Base-by-base conservation (phyloP, 352 stramenopile species). In the Pythium pectinolyticum region DNA sequence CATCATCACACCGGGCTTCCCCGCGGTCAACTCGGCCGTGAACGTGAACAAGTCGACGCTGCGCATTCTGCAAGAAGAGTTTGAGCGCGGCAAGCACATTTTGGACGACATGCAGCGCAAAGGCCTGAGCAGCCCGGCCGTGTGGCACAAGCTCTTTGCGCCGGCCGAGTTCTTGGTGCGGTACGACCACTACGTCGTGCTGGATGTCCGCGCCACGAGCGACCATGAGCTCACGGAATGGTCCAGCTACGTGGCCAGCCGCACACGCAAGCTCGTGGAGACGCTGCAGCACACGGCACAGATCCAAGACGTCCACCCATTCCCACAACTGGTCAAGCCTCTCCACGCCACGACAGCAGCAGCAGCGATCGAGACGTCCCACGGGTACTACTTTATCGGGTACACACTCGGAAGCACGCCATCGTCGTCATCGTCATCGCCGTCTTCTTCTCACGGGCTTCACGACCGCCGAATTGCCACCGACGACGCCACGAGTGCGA, bases 1-100 rank as follows among this genome's bases (percentile, higher is more conserved):
- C 35, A 94, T 96, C 61, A 88, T 96, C 61, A 94, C 87, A 30
- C 87, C 87, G 0, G 87, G 85, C 20, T 96, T 88, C 57, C 85
- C 87, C 8, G 75, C 82, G 5, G 80, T 92, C 40, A 96, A 96
- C 73, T 90, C 87, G 43, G 78, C 85, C 1, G 82, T 92, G 22
- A 94, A 94, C 57, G 87, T 96, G 10, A 94, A 89, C 41, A 30
- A 74, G 28, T 92, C 87, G 45, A 94, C 87, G 12, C 59, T 92
- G 27, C 70, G 70, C 17, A 86, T 96, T 12, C 58, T 96, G 15
- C 73, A 80, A 10, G 82, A 92, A 39, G 87, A 96, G 60, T 86
- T 94, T 54, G 71, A 70, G 4, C 84, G 85, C 12, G 87, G 81
- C 43, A 88, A 90, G 52, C 52, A 66, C 24, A 89, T 95, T 54